A percentile compares a stretch with the other conserved stretches of the same genome.
Evolutionary conservation across 306 rosid species (phyloP).

Genomic region (Cucurbita maxima): DNA sequence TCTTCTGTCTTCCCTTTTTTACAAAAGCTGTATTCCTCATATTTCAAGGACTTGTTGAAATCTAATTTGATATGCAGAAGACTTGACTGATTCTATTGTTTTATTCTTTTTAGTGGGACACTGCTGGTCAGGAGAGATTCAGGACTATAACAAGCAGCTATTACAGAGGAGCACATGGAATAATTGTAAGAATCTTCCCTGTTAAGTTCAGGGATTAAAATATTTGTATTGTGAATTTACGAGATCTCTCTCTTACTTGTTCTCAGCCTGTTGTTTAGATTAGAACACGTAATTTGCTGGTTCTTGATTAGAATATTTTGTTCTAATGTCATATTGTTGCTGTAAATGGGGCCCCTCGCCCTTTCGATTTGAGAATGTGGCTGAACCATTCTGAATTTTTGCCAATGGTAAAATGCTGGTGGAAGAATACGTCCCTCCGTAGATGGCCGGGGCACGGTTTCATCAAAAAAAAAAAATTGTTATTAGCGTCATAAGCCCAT

Average conservation of each 20-base stretch:
- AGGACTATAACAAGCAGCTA: constrained; percentile 98
- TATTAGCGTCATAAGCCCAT: not conserved
- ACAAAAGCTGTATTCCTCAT: not conserved
- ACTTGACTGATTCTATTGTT: not conserved
- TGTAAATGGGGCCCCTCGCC: no score
- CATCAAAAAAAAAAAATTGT: not conserved
- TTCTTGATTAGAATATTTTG: not conserved
- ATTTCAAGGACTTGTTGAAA: not conserved
- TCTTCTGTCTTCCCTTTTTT: not conserved
- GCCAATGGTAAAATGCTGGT: no score
- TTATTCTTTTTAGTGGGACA: constrained; percentile 61
- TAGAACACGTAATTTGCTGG: not conserved
- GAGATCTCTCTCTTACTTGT: not conserved
- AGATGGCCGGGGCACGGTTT: no score
- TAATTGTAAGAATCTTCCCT: constrained; percentile 43
- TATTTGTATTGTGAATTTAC: not conserved
- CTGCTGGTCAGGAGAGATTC: constrained; percentile 99
- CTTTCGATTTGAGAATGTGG: no score
- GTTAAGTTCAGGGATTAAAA: not conserved
- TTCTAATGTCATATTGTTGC: not conserved
- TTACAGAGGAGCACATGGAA: constrained; percentile 97
- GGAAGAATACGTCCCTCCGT: no score
- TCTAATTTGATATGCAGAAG: not conserved
- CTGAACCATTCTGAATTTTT: no score
- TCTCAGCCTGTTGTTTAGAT: not conserved